These are phyloP conservation scores for Pyronema domesticum DNA, from an alignment of 495 filamentous ascomycete genomes.

Conservation along the genomic window DNA sequence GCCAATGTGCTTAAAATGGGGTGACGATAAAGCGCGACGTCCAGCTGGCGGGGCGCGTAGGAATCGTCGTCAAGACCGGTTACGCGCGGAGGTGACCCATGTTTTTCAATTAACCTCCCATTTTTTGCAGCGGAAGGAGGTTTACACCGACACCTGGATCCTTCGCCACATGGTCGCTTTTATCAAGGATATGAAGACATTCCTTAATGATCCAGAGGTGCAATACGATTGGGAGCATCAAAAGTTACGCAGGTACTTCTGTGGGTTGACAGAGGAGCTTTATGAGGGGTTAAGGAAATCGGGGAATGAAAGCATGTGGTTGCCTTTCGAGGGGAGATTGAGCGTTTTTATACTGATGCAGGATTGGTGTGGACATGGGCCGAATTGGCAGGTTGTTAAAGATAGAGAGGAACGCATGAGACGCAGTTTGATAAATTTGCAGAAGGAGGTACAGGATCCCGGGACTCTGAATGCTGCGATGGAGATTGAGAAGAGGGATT, in stretches of 20 bases:
- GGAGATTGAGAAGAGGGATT: constrained; percentile 88
- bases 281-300: constrained; percentile 76
- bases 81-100: constrained; percentile 87
- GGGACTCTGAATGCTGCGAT: constrained; percentile 67
- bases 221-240: constrained; percentile 96
- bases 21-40: constrained; percentile 22
- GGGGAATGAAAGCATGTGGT: constrained; percentile 71
- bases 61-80: constrained; percentile 60
- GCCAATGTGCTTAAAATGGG: constrained; percentile 43
- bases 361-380: constrained; percentile 95
- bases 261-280: constrained; percentile 77
- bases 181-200: constrained; percentile 79
- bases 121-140: constrained; percentile 60
- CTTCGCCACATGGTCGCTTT: constrained; percentile 77
- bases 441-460: constrained; percentile 37
- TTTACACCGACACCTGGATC: constrained; percentile 83
- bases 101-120: constrained; percentile 88
- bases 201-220: constrained; percentile 80
- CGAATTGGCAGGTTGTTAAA: constrained; percentile 67
- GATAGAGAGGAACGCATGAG: constrained; percentile 77
- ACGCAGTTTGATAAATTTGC: constrained; percentile 52
- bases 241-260: constrained; percentile 78
- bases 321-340: constrained; percentile 86
- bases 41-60: constrained; percentile 61
- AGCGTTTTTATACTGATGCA: constrained; percentile 94